Evolutionary conservation across 768 basidiomycete species (phyloP).

Genomic region (Macrolepiota dolichaula): DNA sequence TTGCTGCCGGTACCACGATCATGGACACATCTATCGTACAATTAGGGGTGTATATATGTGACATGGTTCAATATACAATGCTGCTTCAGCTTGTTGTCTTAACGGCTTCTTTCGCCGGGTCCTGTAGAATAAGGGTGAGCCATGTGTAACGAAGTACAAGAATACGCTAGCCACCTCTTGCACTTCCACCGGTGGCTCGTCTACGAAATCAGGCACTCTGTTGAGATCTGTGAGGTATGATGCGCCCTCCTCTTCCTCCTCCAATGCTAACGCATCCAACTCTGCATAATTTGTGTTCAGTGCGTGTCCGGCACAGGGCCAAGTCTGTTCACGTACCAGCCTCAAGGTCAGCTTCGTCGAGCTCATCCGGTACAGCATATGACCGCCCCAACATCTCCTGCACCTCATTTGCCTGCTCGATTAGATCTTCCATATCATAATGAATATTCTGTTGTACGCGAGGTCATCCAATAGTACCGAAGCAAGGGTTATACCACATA

Average conservation of each 20-base stretch:
- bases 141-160: not conserved
- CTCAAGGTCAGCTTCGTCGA: slow-evolving; percentile 96
- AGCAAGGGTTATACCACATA: slow-evolving; percentile 29
- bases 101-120: slow-evolving; percentile 51
- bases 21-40: slow-evolving; percentile 12
- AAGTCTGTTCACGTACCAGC: slow-evolving; percentile 57
- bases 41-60: slow-evolving; percentile 1
- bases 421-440: slow-evolving; percentile 95
- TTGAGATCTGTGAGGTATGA: slow-evolving; percentile 86
- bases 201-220: slow-evolving; percentile 90
- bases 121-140: slow-evolving; percentile 24
- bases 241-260: slow-evolving; percentile 87
- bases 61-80: not conserved
- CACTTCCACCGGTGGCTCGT: slow-evolving; percentile 76
- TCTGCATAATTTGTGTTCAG: slow-evolving; percentile 46
- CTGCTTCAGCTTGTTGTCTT: slow-evolving; percentile 42
- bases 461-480: not conserved
- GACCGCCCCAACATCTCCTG: slow-evolving; percentile 92
- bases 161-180: slow-evolving; percentile 45
- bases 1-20: slow-evolving; percentile 4
- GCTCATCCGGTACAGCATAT: slow-evolving; percentile 94
- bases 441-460: slow-evolving; percentile 69
- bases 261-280: slow-evolving; percentile 89
- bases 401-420: slow-evolving; percentile 97
- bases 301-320: not conserved